Evolutionary conservation across 257 asterid species (phyloP).

Genomic region (Thymus quinquecostatus): DNA sequence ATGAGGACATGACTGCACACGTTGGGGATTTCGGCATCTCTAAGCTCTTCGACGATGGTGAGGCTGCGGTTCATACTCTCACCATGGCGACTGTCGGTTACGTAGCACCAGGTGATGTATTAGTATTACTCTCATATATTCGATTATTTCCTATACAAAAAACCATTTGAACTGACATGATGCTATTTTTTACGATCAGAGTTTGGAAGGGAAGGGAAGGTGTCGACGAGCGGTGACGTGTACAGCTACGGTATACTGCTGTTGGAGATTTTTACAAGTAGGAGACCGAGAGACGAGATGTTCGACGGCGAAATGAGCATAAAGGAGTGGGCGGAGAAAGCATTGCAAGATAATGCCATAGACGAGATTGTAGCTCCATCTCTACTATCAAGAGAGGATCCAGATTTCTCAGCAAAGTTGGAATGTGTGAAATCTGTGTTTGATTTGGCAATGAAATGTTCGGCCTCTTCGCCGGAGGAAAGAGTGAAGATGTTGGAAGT

Average conservation of each 20-base stretch:
- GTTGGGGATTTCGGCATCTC: constrained; percentile 9
- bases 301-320: not conserved
- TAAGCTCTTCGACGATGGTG: not conserved
- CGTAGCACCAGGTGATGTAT: constrained; percentile 3
- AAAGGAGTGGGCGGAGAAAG: constrained; percentile 1
- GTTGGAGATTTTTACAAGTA: not conserved
- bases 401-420: not conserved
- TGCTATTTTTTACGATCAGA: not conserved
- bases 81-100: constrained; percentile 10
- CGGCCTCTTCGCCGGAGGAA: not conserved
- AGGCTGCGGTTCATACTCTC: not conserved
- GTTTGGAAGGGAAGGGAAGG: not conserved
- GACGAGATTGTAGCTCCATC: not conserved
- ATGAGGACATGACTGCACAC: constrained; percentile 1
- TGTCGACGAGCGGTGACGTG: not conserved
- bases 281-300: not conserved
- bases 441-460: constrained; percentile 15
- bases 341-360: not conserved
- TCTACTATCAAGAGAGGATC: not conserved
- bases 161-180: not conserved
- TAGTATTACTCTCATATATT: constrained; percentile 7
- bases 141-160: not conserved
- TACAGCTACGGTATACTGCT: not conserved
- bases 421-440: not conserved
- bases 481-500: constrained; percentile 4